These are phyloP conservation scores for Pezicula carpinea DNA, from an alignment of 2,329 filamentous ascomycete genomes.

Conservation along the genomic window DNA sequence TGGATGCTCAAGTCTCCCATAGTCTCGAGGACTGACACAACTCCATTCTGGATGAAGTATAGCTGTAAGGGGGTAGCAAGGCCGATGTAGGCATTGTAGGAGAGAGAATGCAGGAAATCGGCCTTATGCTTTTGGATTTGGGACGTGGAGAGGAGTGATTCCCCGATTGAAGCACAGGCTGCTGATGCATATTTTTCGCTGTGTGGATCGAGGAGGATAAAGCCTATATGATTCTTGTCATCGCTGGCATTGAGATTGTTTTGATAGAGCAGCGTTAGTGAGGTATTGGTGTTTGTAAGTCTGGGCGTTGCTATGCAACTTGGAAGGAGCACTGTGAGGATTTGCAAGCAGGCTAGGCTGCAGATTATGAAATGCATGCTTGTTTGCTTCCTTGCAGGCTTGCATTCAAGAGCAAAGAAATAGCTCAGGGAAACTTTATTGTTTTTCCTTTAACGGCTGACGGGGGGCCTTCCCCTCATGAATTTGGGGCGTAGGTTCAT, in stretches of 20 bases:
- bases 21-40: slow-evolving; percentile 31
- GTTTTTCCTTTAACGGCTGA: no score
- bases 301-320: no score
- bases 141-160: slow-evolving; percentile 38
- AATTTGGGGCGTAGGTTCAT: no score
- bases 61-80: slow-evolving; percentile 30
- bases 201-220: slow-evolving; percentile 42
- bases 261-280: slow-evolving; percentile 46
- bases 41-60: slow-evolving; percentile 38
- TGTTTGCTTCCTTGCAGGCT: no score
- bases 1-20: slow-evolving; percentile 30
- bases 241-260: slow-evolving; percentile 51
- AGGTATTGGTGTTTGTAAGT: slow-evolving; percentile 33
- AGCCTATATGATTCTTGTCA: slow-evolving; percentile 46
- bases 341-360: no score
- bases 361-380: no score
- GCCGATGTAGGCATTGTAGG: slow-evolving; percentile 39
- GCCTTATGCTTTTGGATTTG: slow-evolving; percentile 36
- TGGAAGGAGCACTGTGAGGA: no score
- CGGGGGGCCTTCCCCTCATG: no score
- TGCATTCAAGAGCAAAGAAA: no score
- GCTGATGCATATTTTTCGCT: slow-evolving; percentile 31
- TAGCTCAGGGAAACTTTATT: no score
- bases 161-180: slow-evolving; percentile 43
- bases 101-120: slow-evolving; percentile 41